Base-by-base conservation (phyloP, 129 eudicot species). In the Pittosporum tobira region DNA sequence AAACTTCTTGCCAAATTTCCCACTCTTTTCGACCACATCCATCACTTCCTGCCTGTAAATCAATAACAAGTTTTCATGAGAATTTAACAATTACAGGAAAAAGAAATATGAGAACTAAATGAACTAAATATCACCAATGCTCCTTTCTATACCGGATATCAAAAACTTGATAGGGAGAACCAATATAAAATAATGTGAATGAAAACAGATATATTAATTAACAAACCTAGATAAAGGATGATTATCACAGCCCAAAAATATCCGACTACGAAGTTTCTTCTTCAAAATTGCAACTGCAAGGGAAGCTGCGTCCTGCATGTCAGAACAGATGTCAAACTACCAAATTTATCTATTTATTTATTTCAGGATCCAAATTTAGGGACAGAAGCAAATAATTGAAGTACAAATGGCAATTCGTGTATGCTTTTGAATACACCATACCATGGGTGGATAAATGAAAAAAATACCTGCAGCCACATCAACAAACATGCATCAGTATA, bases 211-310 rank as follows among this genome's bases (percentile, higher is more conserved):
- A 44, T 4, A 40, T 4, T 4, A 11, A n/a, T 16, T 16, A 60
- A 24, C 62, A 50, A 51, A 91, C 98, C 98, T 83, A 56, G 95
- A 80, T 46, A 86, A 54, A 59, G 98, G 98, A 72, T 91, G 87
- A 62, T 86, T 86, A 38, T 91, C 98, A 43, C 98, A 86, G 16
- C 96, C 98, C 73, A 91, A 75, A 66, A 83, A 91, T 62, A 78
- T 64, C 56, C 79, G 76, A 49, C 81, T 73, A 20, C 79, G 78
- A 23, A 81, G 70, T 36, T 81, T 80, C 85, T 83, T 91, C 68
- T 81, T 86, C 69, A 91, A 36, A 62, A 91, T 80, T 70, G 87
- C 74, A 62, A 83, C 76, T 9, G 83, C 69, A 26, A 91, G 87
- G 3, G 87, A 83, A 37, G 95, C 98, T 2, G 95, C 98, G 80